Base-by-base conservation (phyloP, 2,329 filamentous ascomycete genomes). In the Juglanconis juglandina region DNA sequence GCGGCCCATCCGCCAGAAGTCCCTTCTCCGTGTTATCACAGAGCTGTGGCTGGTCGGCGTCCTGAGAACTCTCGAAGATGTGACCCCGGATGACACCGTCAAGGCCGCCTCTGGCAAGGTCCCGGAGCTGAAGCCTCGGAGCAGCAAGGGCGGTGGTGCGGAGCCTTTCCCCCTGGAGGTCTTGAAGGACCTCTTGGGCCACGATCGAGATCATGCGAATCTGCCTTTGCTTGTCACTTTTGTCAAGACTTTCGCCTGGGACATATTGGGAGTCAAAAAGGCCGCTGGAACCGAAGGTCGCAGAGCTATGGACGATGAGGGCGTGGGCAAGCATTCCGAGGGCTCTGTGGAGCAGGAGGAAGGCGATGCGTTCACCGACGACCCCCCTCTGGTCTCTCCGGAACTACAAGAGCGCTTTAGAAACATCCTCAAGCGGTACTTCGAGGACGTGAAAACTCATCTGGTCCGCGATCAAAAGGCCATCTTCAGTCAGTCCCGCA, bases 111-210 rank as follows among this genome's bases (percentile, higher is more conserved):
- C 84, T 46, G 79, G 83, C 41, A 96, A 93, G 73, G 76, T 81
- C 6, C 84, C 78, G 51, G 86, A 83, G 67, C 74, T 76, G 63
- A 90, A 81, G 78, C 80, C 77, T 67, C 84, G 84, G 62, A 75
- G 77, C 56, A 85, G 86, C 61, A 86, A 86, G 65, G 82, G 83
- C 34, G 86, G 83, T 46, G 87, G 89, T 62, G 84, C 91, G 2
- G 95, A 99, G 65, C 95, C 95, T 0, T 98, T 99, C 67, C 96
- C 96, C 3, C 80, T 99, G 24, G 95, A 99, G 73, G 94, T 98
- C n/a, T 79, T 99, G 46, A 99, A 99, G 76, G 96, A 99, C 71
- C 84, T 99, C 65, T 83, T 99, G 14, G 92, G 93, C 7, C 89
- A 98, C 71, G 95, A 99, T 72, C 87, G 92, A 58, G 94, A 99